Evolutionary conservation across 1,284 basidiomycete genomes (phyloP), one percentile per base, ranked within the genome.

Genomic region (Rhodotorula glutinis): DNA sequence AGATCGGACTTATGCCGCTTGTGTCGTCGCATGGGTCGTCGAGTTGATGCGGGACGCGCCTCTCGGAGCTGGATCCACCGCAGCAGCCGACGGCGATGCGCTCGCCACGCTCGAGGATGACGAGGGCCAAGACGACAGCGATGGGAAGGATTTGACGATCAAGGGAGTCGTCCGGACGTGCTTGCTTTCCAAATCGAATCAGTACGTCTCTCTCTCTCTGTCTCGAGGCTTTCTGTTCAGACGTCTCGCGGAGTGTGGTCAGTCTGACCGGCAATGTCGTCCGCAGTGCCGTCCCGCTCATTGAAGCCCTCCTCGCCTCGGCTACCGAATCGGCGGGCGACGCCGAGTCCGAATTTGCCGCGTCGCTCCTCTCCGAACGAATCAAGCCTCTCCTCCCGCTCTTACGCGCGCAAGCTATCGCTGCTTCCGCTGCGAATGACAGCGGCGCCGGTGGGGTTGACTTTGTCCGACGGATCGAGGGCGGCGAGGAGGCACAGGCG

Each of bases 11-110:
- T 70, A 72, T 38, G 49, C 60, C 1, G 33, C 56, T 13, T 71
- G 70, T 5, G 60, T 75, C 10, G 47, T 49, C 16, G 69, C 72
- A 1, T 75, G 74, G 74, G n/a, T 66, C 25, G n/a, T 59, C 10
- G 65, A 72, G 25, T 54, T 75, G n/a, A 21, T 59, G 25, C 11
- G 8, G 25, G 57, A 52, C 21, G 57, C 27, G 19, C 57, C 57
- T 23, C 29, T 51, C 27, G 38, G 40, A 19, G 11, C 4, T 5
- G 30, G 46, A 2, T 2, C 33, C 30, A 13, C 8, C 11, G 47
- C 40, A 9, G 65, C 63, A 1, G 67, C 63, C 17, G 33, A 62
- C 10, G 67, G 67, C 1, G 57, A 57, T 1, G 30, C 47, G 14
- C 46, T 46, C 10, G 40, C 52, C 10, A 19, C 1, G 17, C 16